Base-by-base conservation (phyloP, 805 yeast genomes). In the Pichia exigua region DNA sequence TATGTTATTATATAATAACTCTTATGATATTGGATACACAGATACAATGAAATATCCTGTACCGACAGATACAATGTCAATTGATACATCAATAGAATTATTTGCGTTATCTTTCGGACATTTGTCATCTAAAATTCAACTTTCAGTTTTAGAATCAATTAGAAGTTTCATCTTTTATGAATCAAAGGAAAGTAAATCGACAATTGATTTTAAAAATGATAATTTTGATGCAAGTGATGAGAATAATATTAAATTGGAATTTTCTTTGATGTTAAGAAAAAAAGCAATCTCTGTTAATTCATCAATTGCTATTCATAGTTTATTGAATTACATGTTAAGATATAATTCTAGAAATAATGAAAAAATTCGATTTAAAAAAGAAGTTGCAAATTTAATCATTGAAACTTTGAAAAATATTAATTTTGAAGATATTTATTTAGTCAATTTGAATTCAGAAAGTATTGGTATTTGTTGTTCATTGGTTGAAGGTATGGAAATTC, bases 71-170 rank as follows among this genome's bases (percentile, higher is more conserved):
- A 78, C 81, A 0, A 70, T 80, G 47, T 67, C 87, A 3, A 76
- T 89, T n/a, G 96, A 92, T 66, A 63, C 77, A 2, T 83, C 97
- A 0, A 81, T 92, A 61, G 89, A 85, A 54, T 73, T 91, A 1
- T 87, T 90, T 62, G 80, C 87, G 6, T 62, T 76, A 10, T 73
- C 85, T 1, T 85, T 92, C 57, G 87, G 95, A 0, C 72, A 74
- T 52, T 76, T 92, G 57, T 80, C 91, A 9, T 68, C 79, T 5
- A 87, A 88, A 55, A 85, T 94, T 49, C 97, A 92, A 61, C 83
- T 85, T 52, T 89, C 97, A 1, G 73, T 94, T n/a, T 66, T 94
- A 21, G 97, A 92, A 60, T 87, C 83, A 49, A 67, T 94, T 55
- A 76, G 90, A 57, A 72, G 83, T 4, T 72, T 76, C 18, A 54